Evolutionary conservation across 768 basidiomycete species (phyloP).

Genomic region (Naganishia antarctica): DNA sequence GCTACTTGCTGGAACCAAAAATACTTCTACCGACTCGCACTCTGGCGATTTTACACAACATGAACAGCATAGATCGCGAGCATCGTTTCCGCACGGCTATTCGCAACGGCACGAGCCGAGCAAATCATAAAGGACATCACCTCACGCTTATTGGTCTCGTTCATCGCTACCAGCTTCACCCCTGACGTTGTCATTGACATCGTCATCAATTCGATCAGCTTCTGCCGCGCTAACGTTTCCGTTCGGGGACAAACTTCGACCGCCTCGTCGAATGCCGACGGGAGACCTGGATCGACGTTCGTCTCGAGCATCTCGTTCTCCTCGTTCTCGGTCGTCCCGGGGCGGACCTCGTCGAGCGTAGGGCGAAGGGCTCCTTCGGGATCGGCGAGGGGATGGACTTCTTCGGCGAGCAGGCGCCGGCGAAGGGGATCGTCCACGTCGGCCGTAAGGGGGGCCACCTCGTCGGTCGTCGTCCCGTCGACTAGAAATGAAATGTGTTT

Average conservation of each 20-base stretch:
- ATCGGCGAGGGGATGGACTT: slow-evolving; percentile 23
- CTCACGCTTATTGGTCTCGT: slow-evolving; percentile 11
- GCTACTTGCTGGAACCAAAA: too few species aligned
- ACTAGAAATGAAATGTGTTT: slow-evolving; percentile 50
- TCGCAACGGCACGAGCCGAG: too few species aligned
- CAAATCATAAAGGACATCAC: neutral
- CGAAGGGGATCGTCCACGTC: slow-evolving; percentile 31
- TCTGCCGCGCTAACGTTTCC: slow-evolving; percentile 9
- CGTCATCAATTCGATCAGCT: slow-evolving; percentile 19
- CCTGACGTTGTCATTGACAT: neutral
- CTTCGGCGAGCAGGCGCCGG: slow-evolving; percentile 32
- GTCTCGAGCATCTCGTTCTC: slow-evolving; percentile 20
- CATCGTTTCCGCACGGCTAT: too few species aligned
- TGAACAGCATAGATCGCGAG: too few species aligned
- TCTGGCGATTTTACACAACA: too few species aligned
- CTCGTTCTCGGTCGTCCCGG: slow-evolving; percentile 26
- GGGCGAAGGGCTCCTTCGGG: neutral
- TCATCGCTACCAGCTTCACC: slow-evolving; percentile 20
- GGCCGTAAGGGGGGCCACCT: too few species aligned
- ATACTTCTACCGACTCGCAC: too few species aligned
- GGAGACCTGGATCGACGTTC: slow-evolving; percentile 15
- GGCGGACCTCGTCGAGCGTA: slow-evolving; percentile 1
- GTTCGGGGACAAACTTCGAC: slow-evolving; percentile 10
- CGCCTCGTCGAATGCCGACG: slow-evolving; percentile 11
- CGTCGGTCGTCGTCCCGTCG: slow-evolving; percentile 52